Evolutionary conservation across 345 rosid genomes (phyloP).

Genomic region (Aegle marmelos): DNA sequence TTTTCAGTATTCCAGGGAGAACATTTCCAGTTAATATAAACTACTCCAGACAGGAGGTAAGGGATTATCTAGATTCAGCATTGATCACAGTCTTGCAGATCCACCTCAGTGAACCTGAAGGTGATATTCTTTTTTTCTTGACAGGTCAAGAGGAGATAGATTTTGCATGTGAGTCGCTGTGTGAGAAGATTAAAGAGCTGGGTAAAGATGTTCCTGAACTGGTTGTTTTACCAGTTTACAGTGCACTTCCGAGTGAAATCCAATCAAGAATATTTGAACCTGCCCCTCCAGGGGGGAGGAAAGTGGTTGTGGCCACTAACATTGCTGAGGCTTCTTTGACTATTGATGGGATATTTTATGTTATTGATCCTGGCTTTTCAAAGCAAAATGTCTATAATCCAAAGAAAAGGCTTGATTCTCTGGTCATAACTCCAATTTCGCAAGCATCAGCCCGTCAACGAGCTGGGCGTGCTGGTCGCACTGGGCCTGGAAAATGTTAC

Average conservation of each 20-base stretch:
- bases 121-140: conserved; percentile 74
- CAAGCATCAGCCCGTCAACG: conserved; percentile 86
- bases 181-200: conserved; percentile 65
- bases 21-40: conserved; percentile 75
- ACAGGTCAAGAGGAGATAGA: conserved; percentile 88
- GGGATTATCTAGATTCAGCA: conserved; percentile 75
- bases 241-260: conserved; percentile 88
- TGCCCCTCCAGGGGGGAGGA: conserved; percentile 75
- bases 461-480: conserved; percentile 88
- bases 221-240: conserved; percentile 73
- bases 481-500: conserved; percentile 86
- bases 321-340: conserved; percentile 85
- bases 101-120: conserved; percentile 83
- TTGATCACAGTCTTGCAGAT: conserved; percentile 71
- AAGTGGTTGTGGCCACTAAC: conserved; percentile 84
- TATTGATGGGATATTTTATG: conserved; percentile 75
- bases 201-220: conserved; percentile 73
- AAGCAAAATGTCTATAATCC: conserved; percentile 81
- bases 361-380: conserved; percentile 87
- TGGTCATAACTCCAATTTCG: conserved; percentile 76
- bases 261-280: conserved; percentile 86
- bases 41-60: conserved; percentile 74
- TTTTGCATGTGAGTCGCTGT: conserved; percentile 70
- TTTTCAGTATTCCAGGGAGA: conserved; percentile 84
- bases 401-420: conserved; percentile 72